These are phyloP conservation scores for Coemansia sp. DNA, from an alignment of 371 early-diverging fungal genomes.

Conservation along the genomic window DNA sequence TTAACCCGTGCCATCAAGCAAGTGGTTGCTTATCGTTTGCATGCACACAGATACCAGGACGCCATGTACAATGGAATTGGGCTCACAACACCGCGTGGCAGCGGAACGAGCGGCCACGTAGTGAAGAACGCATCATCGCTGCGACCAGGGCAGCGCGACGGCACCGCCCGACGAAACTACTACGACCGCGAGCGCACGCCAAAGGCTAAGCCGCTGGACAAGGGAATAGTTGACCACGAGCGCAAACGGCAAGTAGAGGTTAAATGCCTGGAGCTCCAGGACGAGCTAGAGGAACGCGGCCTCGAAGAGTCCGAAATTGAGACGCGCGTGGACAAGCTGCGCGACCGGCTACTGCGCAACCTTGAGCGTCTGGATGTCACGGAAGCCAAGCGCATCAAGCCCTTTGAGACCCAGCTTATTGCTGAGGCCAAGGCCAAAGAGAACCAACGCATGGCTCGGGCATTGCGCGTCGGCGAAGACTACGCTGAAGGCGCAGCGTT, in stretches of 20 bases:
- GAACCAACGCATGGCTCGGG: slow-evolving; percentile 65
- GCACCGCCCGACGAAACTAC: slow-evolving; percentile 4
- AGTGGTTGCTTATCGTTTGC: background rate
- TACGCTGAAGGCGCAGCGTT: slow-evolving; percentile 84
- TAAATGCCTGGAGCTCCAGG: slow-evolving; percentile 73
- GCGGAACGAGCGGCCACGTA: slow-evolving; percentile 94
- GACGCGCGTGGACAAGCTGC: slow-evolving; percentile 56
- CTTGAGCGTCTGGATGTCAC: slow-evolving; percentile 55
- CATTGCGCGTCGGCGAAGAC: slow-evolving; percentile 64
- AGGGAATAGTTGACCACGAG: slow-evolving; percentile 82
- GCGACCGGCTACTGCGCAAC: slow-evolving; percentile 57
- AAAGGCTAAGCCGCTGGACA: slow-evolving; percentile 51
- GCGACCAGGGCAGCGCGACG: slow-evolving; percentile 52
- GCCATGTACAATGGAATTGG: slow-evolving; percentile 89
- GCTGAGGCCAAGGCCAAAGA: slow-evolving; percentile 70
- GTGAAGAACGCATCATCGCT: slow-evolving; percentile 83
- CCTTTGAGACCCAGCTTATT: slow-evolving; percentile 69
- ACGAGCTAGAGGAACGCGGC: slow-evolving; percentile 68
- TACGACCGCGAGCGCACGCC: slow-evolving; percentile 18
- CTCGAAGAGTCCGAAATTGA: slow-evolving; percentile 64
- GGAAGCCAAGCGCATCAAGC: slow-evolving; percentile 38
- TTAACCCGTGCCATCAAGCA: no score
- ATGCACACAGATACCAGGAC: background rate
- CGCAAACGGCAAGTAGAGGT: slow-evolving; percentile 86
- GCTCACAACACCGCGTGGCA: slow-evolving; percentile 89